phyloP scores from a whole-genome alignment of 495 filamentous ascomycete species.

The Talaromyces liani region DNA sequence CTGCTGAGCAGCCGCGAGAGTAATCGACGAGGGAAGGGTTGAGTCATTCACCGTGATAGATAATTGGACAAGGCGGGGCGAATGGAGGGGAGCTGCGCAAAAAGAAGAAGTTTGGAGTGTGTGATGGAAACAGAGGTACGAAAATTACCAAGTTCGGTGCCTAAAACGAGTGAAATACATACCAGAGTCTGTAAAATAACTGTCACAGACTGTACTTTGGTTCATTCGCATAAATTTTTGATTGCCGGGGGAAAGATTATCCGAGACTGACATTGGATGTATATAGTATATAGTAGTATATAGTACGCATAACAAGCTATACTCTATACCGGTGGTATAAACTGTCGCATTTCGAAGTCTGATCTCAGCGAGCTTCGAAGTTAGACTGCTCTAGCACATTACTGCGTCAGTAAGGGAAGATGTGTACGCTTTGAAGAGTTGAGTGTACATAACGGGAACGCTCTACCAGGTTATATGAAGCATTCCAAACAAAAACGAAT shows the following conservation, averaged over 20 bases:
- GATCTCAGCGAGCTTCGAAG: neutral
- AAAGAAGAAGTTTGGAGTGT: neutral
- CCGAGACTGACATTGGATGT: neutral
- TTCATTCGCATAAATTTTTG: neutral
- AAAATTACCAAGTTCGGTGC: neutral
- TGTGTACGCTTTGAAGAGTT: too few relatives aligned
- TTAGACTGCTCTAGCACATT: neutral
- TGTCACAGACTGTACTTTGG: neutral
- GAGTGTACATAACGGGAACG: too few relatives aligned
- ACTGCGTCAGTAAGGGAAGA: too few relatives aligned
- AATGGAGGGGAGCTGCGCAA: neutral
- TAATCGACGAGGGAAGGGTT: conserved; percentile 31
- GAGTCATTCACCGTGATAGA: conserved; percentile 36
- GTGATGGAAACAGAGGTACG: neutral
- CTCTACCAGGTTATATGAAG: too few relatives aligned
- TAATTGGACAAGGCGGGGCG: conserved; percentile 4
- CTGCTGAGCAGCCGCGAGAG: conserved; percentile 15
- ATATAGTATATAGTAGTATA: too few relatives aligned
- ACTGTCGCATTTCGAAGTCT: too few relatives aligned
- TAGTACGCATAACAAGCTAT: too few relatives aligned
- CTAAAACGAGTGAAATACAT: neutral
- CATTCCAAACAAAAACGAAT: too few relatives aligned
- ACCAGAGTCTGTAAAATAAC: conserved; percentile 2
- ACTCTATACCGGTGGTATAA: too few relatives aligned
- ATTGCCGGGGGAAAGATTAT: neutral